Percentiles rank a stretch among this genome's conserved stretches.
These are phyloP conservation scores for Scytalidium lignicola DNA, from an alignment of 2,329 filamentous ascomycete species.

Conservation along the genomic window DNA sequence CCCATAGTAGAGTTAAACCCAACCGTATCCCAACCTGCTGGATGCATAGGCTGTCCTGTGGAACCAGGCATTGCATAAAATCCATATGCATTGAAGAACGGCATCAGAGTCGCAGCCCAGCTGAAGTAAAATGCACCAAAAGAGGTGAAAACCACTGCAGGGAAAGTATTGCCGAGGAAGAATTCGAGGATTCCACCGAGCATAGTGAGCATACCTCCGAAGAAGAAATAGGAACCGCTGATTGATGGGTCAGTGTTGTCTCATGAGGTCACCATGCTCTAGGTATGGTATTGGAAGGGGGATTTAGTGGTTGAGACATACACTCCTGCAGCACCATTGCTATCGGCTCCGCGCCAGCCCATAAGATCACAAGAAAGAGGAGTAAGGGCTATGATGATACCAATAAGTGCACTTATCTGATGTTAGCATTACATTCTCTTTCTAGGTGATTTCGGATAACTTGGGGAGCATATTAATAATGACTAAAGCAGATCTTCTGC, in stretches of 20 bases:
- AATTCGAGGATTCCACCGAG: slow-evolving; percentile 48
- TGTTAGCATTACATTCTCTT: not conserved
- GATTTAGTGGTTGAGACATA: too few relatives aligned
- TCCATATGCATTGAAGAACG: slow-evolving; percentile 43
- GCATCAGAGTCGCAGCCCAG: slow-evolving; percentile 46
- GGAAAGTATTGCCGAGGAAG: slow-evolving; percentile 52
- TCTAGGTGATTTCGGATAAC: not conserved
- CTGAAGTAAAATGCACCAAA: slow-evolving; percentile 48
- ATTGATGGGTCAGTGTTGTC: not conserved
- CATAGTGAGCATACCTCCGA: slow-evolving; percentile 46
- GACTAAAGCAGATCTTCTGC: too few relatives aligned
- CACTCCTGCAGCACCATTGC: slow-evolving; percentile 1
- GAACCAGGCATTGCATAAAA: slow-evolving; percentile 30
- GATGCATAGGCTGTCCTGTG: not conserved
- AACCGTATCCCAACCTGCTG: slow-evolving; percentile 2
- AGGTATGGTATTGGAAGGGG: too few relatives aligned
- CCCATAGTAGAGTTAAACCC: slow-evolving; percentile 1
- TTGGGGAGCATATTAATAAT: not conserved
- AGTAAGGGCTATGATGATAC: slow-evolving; percentile 43
- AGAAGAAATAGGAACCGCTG: slow-evolving; percentile 40
- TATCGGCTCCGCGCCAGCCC: slow-evolving; percentile 46
- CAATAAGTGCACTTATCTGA: slow-evolving; percentile 38
- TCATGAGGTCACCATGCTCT: too few relatives aligned
- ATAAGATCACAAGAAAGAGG: slow-evolving; percentile 44
- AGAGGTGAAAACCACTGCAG: slow-evolving; percentile 49